Conservation (phyloP, 352 stramenopile species). For the Lagenidium sp. region DNA sequence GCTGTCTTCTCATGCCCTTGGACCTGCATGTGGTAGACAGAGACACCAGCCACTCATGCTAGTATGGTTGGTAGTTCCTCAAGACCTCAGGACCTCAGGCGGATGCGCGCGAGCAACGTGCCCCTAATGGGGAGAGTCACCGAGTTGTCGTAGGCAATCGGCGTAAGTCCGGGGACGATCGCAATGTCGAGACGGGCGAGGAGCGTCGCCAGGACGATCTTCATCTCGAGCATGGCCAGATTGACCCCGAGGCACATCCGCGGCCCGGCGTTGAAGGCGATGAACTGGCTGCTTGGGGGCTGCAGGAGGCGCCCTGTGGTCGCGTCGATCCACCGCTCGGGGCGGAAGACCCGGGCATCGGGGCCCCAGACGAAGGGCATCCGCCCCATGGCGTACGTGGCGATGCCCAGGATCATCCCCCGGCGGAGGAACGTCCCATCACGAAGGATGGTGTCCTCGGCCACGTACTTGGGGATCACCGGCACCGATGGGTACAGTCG, state of each 20-base stretch:
- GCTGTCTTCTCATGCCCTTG: too few relatives aligned
- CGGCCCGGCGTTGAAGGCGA: slow-evolving; percentile 29
- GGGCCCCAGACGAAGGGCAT: slow-evolving; percentile 16
- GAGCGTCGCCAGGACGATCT: slow-evolving; percentile 27
- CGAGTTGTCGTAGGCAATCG: slow-evolving; percentile 17
- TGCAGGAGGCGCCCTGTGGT: slow-evolving; percentile 3
- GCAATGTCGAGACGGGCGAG: slow-evolving; percentile 26
- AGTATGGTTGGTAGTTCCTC: too few relatives aligned
- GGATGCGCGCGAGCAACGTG: too few relatives aligned
- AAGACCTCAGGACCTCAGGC: too few relatives aligned
- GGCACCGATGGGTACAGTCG: slow-evolving; percentile 57
- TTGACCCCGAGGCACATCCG: slow-evolving; percentile 32
- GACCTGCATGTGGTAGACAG: too few relatives aligned
- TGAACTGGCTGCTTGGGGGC: slow-evolving; percentile 25
- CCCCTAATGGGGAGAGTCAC: slow-evolving; percentile 14
- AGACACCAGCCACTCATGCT: too few relatives aligned
- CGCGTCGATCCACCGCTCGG: slow-evolving; percentile 22
- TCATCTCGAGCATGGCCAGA: slow-evolving; percentile 43
- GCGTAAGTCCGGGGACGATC: background rate
- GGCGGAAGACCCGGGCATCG: slow-evolving; percentile 22
- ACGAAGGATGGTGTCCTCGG: slow-evolving; percentile 19
- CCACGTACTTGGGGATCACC: slow-evolving; percentile 20
- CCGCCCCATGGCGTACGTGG: slow-evolving; percentile 22
- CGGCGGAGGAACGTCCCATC: slow-evolving; percentile 27
- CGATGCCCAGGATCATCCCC: slow-evolving; percentile 13